A percentile compares a stretch with the other conserved stretches of the same genome.
phyloP scores from a whole-genome alignment of 2,329 filamentous ascomycete genomes.

The Fusarium agapanthi region DNA sequence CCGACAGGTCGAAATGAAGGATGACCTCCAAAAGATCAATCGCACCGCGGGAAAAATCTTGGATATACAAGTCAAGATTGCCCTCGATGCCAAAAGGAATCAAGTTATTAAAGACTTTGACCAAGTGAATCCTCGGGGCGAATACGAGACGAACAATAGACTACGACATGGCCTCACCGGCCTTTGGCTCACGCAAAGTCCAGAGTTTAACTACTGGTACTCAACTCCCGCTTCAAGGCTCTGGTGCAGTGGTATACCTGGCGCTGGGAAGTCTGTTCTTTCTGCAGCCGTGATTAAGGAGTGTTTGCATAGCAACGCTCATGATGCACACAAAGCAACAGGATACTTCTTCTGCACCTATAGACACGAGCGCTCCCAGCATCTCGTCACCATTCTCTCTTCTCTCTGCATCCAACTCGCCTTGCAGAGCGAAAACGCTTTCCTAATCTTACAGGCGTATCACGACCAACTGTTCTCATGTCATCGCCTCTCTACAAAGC shows the following conservation, averaged over 20 bases:
- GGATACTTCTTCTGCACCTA: not conserved
- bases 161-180: not conserved
- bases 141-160: not conserved
- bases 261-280: not conserved
- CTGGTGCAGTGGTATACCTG: not conserved
- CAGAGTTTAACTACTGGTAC: not conserved
- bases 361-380: not conserved
- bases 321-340: not conserved
- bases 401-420: not conserved
- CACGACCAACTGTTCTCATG: not conserved
- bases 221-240: not conserved
- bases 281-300: not conserved
- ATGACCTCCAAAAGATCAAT: not conserved
- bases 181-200: not conserved
- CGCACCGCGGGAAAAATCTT: not conserved
- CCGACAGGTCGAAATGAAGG: not conserved
- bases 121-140: not conserved
- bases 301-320: not conserved
- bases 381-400: not conserved
- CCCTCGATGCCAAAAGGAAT: not conserved
- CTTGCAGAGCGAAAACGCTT: not conserved
- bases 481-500: not conserved
- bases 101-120: not conserved
- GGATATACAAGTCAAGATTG: not conserved
- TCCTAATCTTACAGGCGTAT: not conserved